Conservation (phyloP, 306 rosid species). For the Lathyrus tuberosus region DNA sequence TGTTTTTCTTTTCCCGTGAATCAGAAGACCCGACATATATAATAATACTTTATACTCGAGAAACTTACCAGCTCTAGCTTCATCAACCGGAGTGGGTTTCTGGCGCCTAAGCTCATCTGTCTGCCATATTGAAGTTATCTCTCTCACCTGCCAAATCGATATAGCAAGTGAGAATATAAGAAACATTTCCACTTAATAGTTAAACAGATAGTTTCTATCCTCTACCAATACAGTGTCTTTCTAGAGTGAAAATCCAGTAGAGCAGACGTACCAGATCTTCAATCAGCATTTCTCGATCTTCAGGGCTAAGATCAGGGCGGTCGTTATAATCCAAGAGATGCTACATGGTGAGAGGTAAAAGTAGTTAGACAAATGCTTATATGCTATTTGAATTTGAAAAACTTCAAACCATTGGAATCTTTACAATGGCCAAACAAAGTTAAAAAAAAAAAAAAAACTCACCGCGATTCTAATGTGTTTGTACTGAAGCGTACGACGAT, state of each 20-base stretch:
- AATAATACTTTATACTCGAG: constrained; percentile 26
- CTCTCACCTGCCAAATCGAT: constrained; percentile 73
- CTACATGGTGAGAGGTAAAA: constrained; percentile 47
- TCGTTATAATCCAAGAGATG: constrained; percentile 84
- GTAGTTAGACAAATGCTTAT: constrained; percentile 33
- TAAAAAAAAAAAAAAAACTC: constrained; percentile 38
- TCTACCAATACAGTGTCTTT: constrained; percentile 23
- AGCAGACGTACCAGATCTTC: constrained; percentile 84
- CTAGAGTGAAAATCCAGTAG: constrained; percentile 39
- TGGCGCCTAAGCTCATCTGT: constrained; percentile 96
- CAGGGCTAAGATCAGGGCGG: constrained; percentile 78
- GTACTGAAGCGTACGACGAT: constrained; percentile 89
- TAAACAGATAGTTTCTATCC: constrained; percentile 32
- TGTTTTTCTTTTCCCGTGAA: constrained; percentile 24
- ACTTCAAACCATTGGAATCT: not conserved
- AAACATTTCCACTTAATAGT: constrained; percentile 22
- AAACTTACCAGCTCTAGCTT: constrained; percentile 87
- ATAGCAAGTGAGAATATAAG: constrained; percentile 31
- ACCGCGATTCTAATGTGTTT: constrained; percentile 85
- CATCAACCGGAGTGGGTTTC: constrained; percentile 93
- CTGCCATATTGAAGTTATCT: constrained; percentile 97
- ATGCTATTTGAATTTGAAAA: constrained; percentile 33
- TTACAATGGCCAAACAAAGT: constrained; percentile 16
- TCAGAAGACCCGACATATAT: constrained; percentile 33
- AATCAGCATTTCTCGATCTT: constrained; percentile 85